Percentiles rank a stretch among this genome's conserved stretches.
Evolutionary conservation across 345 rosid genomes (phyloP).

Genomic region (Aethionema arabicum): DNA sequence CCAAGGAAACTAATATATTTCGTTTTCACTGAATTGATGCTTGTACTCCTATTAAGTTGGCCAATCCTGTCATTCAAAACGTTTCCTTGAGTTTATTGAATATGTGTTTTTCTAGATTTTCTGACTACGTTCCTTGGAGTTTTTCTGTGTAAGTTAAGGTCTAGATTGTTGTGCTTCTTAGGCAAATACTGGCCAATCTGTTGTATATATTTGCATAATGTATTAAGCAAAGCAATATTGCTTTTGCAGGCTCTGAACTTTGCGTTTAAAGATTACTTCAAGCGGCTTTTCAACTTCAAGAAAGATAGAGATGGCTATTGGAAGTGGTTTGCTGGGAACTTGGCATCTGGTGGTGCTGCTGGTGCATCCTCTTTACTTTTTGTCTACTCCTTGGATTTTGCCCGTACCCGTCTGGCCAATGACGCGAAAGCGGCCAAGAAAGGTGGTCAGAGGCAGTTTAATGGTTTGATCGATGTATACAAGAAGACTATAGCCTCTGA

Average conservation of each 20-base stretch:
- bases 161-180: too few species aligned
- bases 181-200: too few species aligned
- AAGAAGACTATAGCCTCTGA: constrained; percentile 54
- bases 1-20: not conserved
- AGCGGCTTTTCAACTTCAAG: constrained; percentile 55
- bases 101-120: too few species aligned
- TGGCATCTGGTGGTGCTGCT: constrained; percentile 69
- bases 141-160: too few species aligned
- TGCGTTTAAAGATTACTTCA: constrained; percentile 58
- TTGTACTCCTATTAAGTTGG: too few species aligned
- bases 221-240: not conserved
- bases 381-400: constrained; percentile 57
- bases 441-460: constrained; percentile 62
- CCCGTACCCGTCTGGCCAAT: constrained; percentile 55
- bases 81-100: too few species aligned
- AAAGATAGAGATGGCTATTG: constrained; percentile 56
- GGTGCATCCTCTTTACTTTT: constrained; percentile 59
- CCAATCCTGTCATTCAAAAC: too few species aligned
- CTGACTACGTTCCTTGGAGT: too few species aligned
- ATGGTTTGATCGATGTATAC: constrained; percentile 58
- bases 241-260: constrained; percentile 51
- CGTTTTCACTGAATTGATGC: not conserved
- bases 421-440: constrained; percentile 51
- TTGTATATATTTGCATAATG: too few species aligned
- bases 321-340: constrained; percentile 64